Conservation (phyloP, 169 alveolate genomes). For the Plasmodium chabaudi region DNA sequence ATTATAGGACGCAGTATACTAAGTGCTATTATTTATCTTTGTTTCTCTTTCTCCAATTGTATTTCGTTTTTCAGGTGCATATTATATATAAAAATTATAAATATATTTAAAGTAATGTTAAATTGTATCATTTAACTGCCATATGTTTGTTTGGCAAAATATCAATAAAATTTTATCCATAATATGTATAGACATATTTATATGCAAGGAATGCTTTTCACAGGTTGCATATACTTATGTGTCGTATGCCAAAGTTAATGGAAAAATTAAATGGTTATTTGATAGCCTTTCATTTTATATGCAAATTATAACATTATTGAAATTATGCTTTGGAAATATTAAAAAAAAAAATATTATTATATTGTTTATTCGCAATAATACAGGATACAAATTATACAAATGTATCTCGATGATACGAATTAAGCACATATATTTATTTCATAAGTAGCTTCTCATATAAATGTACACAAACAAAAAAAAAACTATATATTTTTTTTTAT, state of each 20-base stretch:
- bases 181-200: conserved; percentile 1
- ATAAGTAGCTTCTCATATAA: conserved; percentile 25
- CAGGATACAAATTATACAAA: background rate
- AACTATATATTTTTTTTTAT: background rate
- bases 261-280: conserved; percentile 6
- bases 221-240: background rate
- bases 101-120: background rate
- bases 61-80: conserved; percentile 22
- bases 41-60: conserved; percentile 11
- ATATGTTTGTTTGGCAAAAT: too few species aligned
- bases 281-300: conserved; percentile 1
- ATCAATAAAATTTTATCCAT: too few species aligned
- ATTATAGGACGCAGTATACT: too few species aligned
- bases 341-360: conserved; percentile 15
- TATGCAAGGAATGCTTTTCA: background rate
- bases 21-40: background rate
- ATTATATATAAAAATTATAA: conserved; percentile 1
- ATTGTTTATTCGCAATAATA: background rate
- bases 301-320: too few species aligned
- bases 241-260: background rate
- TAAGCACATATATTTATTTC: background rate
- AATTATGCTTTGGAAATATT: background rate
- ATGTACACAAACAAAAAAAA: conserved; percentile 6
- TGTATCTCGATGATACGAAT: background rate
- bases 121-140: conserved; percentile 5